These are phyloP conservation scores for Vitis rupestris DNA, from an alignment of 164 flowering plant genomes.

Conservation along the genomic window DNA sequence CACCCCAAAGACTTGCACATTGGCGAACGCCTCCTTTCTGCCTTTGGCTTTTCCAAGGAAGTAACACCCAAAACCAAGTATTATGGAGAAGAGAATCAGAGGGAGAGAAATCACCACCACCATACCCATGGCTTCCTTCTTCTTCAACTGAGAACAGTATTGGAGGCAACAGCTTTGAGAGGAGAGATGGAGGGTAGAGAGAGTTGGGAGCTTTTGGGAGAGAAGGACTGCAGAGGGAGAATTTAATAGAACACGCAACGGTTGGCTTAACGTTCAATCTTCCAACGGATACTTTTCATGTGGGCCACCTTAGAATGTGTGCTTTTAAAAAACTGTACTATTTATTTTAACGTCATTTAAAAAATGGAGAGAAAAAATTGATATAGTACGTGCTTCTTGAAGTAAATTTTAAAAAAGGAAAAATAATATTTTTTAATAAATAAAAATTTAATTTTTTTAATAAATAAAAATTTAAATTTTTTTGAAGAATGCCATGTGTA, in stretches of 20 bases:
- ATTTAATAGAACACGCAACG: neutral
- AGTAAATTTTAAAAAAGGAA: no score
- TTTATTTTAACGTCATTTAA: no score
- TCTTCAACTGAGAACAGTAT: neutral
- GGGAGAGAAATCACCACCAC: constrained; percentile 70
- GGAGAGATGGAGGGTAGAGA: constrained; percentile 15
- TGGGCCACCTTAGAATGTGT: neutral
- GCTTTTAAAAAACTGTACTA: no score
- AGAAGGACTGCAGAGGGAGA: neutral
- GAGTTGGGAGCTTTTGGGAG: neutral
- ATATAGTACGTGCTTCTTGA: no score
- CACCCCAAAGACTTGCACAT: constrained; percentile 43
- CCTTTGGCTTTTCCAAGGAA: constrained; percentile 58
- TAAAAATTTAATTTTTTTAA: no score
- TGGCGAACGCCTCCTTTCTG: constrained; percentile 40
- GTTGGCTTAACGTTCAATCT: constrained; percentile 20
- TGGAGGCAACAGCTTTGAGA: neutral
- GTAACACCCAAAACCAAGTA: constrained; percentile 70
- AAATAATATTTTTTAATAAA: no score
- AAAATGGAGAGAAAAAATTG: no score
- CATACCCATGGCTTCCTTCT: constrained; percentile 45
- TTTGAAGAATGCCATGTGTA: no score
- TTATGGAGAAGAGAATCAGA: constrained; percentile 43
- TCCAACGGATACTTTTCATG: constrained; percentile 31
- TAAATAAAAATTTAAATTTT: no score